These are phyloP conservation scores for Oryza punctata DNA, from an alignment of 176 grass and related monocot species.

Conservation along the genomic window DNA sequence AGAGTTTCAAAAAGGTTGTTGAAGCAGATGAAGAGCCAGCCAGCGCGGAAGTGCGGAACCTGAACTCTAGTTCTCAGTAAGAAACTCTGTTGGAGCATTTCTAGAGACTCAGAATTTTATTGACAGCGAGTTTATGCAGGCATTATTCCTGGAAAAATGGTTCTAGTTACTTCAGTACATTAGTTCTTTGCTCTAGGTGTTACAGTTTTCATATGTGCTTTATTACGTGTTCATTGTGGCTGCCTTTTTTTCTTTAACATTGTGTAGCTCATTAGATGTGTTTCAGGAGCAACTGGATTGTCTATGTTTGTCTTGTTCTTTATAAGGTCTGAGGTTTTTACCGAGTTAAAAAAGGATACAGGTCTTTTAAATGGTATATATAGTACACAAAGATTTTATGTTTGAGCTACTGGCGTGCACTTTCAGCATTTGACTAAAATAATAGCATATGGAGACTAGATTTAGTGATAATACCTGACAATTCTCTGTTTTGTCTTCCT, in stretches of 20 bases:
- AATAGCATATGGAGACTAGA: constrained; percentile 10
- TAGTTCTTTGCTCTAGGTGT: not conserved
- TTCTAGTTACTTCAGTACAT: not conserved
- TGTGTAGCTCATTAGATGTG: not conserved
- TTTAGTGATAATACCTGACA: constrained; percentile 29
- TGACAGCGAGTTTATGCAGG: too few species aligned
- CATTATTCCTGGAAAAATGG: too few species aligned
- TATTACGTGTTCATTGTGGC: not conserved
- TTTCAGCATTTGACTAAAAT: not conserved
- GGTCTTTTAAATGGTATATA: not conserved
- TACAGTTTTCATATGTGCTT: constrained; percentile 6
- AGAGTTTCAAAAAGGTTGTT: not conserved
- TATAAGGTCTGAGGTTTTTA: not conserved
- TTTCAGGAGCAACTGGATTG: not conserved
- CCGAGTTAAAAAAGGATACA: not conserved
- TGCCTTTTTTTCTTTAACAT: not conserved
- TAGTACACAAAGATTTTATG: not conserved
- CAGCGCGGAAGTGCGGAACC: not conserved
- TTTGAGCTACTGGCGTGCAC: not conserved
- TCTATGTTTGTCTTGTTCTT: not conserved
- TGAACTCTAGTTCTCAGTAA: not conserved
- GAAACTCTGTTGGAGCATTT: not conserved
- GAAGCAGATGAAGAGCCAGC: not conserved
- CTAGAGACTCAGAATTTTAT: not conserved
- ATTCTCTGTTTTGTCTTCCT: not conserved